These are phyloP conservation scores for Lyophyllum shimeji DNA, from an alignment of 768 basidiomycete genomes.

Conservation along the genomic window DNA sequence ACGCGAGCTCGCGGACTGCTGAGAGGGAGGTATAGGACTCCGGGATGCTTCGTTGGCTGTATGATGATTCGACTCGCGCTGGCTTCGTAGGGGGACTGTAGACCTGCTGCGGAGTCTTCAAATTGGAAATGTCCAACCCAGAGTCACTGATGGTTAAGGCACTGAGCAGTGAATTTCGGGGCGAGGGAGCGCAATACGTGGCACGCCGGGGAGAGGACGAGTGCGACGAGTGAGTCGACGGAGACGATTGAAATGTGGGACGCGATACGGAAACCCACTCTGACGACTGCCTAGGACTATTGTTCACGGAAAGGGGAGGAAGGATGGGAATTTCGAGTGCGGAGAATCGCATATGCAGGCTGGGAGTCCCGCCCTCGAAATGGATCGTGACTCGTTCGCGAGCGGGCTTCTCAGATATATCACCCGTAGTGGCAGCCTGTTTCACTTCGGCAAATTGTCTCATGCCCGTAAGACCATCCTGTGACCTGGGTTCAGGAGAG, in stretches of 20 bases:
- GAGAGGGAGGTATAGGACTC: conserved; percentile 40
- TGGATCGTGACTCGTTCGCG: conserved; percentile 51
- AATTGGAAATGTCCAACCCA: not conserved
- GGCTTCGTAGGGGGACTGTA: not conserved
- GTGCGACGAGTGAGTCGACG: not conserved
- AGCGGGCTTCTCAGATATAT: conserved; percentile 1
- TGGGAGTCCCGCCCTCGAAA: conserved; percentile 46
- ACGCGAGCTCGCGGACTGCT: conserved; percentile 49
- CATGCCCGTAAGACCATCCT: conserved; percentile 12
- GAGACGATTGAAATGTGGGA: not conserved
- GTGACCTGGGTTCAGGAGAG: conserved; percentile 7
- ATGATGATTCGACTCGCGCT: conserved; percentile 3
- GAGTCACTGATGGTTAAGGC: not conserved
- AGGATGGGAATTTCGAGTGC: conserved; percentile 43
- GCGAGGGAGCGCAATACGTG: not conserved
- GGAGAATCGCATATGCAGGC: conserved; percentile 57
- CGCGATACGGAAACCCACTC: not conserved
- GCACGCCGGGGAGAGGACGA: not conserved
- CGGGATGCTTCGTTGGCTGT: conserved; percentile 23
- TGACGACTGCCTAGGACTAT: not conserved
- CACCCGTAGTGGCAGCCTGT: not conserved
- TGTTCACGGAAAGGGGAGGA: conserved; percentile 31
- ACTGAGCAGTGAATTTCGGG: not conserved
- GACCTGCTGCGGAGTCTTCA: not conserved
- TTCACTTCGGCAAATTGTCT: conserved; percentile 22